Percentiles rank a stretch among this genome's conserved stretches.
phyloP scores from a whole-genome alignment of 495 filamentous ascomycete species.

The Glutinoglossum americanum region DNA sequence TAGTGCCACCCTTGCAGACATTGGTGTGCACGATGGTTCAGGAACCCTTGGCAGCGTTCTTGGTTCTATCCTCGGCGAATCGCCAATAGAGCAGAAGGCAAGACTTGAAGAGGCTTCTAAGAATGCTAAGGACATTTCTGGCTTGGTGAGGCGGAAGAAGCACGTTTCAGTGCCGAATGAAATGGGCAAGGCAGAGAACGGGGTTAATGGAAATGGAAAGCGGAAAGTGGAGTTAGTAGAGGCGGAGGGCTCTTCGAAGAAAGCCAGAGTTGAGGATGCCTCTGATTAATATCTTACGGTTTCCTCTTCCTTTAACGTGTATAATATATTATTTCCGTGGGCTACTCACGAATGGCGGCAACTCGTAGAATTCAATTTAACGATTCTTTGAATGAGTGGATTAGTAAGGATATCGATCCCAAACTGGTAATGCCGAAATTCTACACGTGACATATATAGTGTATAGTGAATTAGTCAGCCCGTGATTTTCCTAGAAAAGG shows the following conservation, averaged over 20 bases:
- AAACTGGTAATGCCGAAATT: too few species aligned
- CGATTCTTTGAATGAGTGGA: not conserved
- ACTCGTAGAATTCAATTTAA: not conserved
- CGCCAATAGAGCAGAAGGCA: conserved; percentile 35
- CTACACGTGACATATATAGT: not conserved
- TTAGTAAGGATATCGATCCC: not conserved
- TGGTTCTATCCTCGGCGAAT: conserved; percentile 49
- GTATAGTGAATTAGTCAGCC: not conserved
- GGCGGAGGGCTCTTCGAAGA: not conserved
- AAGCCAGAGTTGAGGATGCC: conserved; percentile 1
- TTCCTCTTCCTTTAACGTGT: not conserved
- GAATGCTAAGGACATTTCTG: conserved; percentile 65
- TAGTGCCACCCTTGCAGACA: conserved; percentile 25
- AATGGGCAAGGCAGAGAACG: not conserved
- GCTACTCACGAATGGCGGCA: not conserved
- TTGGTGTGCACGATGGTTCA: conserved; percentile 21
- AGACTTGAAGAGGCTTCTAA: conserved; percentile 57
- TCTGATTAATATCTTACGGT: not conserved
- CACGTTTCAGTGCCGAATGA: conserved; percentile 2
- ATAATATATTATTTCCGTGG: not conserved
- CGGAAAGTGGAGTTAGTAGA: not conserved
- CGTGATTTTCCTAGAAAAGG: not conserved
- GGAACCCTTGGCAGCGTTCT: conserved; percentile 43
- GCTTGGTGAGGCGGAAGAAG: conserved; percentile 63
- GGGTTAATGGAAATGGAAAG: conserved; percentile 2